phyloP scores from a whole-genome alignment of 192 early-diverging fungal genomes.

The Coemansia sp. region DNA sequence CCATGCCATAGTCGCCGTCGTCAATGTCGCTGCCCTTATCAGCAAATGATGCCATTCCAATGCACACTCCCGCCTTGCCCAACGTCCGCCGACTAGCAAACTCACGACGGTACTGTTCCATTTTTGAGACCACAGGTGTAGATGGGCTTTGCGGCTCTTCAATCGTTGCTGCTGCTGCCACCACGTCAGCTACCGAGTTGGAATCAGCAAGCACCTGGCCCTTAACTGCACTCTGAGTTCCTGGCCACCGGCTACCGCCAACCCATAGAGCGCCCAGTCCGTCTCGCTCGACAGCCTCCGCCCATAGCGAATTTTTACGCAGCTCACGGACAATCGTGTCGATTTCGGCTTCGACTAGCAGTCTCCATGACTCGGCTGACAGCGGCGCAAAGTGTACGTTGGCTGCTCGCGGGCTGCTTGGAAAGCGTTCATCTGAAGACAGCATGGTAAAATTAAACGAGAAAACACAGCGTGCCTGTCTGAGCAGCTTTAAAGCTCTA shows the following conservation, averaged over 20 bases:
- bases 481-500: too few species aligned
- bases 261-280: conserved; percentile 53
- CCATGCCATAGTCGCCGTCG: conserved; percentile 24
- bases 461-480: too few species aligned
- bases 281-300: conserved; percentile 39
- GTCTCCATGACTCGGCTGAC: conserved; percentile 42
- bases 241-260: conserved; percentile 48
- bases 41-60: conserved; percentile 45
- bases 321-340: conserved; percentile 53
- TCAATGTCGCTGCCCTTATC: conserved; percentile 26
- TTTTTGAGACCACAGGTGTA: background rate
- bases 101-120: conserved; percentile 25
- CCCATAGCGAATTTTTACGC: conserved; percentile 50
- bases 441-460: conserved; percentile 9
- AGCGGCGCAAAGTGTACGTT: conserved; percentile 15
- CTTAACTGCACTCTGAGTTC: conserved; percentile 2
- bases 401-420: background rate
- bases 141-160: background rate
- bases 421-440: conserved; percentile 13
- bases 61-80: conserved; percentile 41
- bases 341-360: conserved; percentile 49
- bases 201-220: background rate
- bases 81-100: conserved; percentile 39
- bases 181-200: background rate
- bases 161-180: background rate